Evolutionary conservation across 164 flowering plant genomes (phyloP), one percentile per base, ranked within the genome.

Genomic region (Sedum album): DNA sequence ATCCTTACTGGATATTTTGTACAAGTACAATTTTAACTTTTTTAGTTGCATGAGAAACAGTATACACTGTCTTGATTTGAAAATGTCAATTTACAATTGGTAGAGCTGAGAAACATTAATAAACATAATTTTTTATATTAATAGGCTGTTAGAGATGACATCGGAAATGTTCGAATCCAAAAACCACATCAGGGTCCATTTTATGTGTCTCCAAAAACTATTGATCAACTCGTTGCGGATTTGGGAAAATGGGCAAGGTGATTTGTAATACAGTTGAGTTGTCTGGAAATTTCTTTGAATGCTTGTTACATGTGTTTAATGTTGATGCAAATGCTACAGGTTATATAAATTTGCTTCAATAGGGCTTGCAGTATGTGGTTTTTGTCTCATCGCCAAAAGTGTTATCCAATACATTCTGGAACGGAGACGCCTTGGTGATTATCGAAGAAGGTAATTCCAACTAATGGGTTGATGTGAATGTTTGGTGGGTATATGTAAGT

Each of bases 171-270:
- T 60, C 82, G 95, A 44, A 82, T 95, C 74, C 98, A 95, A 75
- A 74, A 83, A 67, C 99, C 99, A 1, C 82, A 86, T 70, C 85
- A 85, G 75, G 99, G 99, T 38, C 97, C 97, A 68, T 95, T 90
- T 79, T 92, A 90, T 77, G 93, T 85, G 36, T 81, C 99, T 57
- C 89, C 88, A 7, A 88, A 85, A 81, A 81, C 78, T 64, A 88
- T 95, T 73, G 97, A 92, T 76, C 87, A 92, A 69, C 96, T 92
- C 75, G 84, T 90, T 79, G 79, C 82, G 63, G 83, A 86, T 82
- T 87, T 92, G 71, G 98, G 96, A 65, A 85, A 82, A 74, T 92
- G 94, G 96, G 85, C 97, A 69, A 90, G 97, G 99, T 95, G 70
- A 63, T 33, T n/a, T 41, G 44, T 36, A 69, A 30, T 20, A 51